A percentile compares a stretch with the other conserved stretches of the same genome.
These are phyloP conservation scores for Gautieria morchelliformis DNA, from an alignment of 768 basidiomycete species.

Conservation along the genomic window DNA sequence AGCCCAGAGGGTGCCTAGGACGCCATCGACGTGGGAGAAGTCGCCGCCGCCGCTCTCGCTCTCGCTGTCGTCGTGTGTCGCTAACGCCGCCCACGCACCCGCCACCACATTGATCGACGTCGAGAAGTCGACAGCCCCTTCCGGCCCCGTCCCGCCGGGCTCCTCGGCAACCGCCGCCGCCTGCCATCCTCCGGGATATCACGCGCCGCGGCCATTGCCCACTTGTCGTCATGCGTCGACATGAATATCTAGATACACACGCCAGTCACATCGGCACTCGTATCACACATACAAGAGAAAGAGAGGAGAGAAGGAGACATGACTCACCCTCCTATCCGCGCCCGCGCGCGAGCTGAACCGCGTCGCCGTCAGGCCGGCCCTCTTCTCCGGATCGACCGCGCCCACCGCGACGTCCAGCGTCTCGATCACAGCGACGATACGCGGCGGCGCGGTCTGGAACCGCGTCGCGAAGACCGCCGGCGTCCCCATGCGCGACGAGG, in stretches of 20 bases:
- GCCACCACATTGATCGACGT: conserved; percentile 53
- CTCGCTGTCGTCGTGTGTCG: conserved; percentile 18
- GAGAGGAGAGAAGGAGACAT: too few relatives aligned
- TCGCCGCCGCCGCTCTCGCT: too few relatives aligned
- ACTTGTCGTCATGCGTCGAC: conserved; percentile 68
- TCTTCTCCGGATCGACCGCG: conserved; percentile 76
- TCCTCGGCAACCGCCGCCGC: conserved; percentile 8
- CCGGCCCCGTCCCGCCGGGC: neutral
- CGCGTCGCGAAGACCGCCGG: conserved; percentile 25
- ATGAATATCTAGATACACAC: conserved; percentile 55
- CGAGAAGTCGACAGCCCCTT: conserved; percentile 50
- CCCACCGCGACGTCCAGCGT: conserved; percentile 87
- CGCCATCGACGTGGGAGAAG: conserved; percentile 40
- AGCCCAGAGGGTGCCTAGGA: conserved; percentile 58
- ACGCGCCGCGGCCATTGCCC: conserved; percentile 11
- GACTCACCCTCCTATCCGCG: conserved; percentile 68
- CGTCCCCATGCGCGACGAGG: conserved; percentile 27
- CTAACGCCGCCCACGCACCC: conserved; percentile 70
- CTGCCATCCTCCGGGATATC: conserved; percentile 18
- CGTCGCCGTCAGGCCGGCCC: conserved; percentile 79
- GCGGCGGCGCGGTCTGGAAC: conserved; percentile 63
- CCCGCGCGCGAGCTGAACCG: conserved; percentile 78
- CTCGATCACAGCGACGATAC: conserved; percentile 71
- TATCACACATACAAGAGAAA: too few relatives aligned
- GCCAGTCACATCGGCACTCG: neutral